These are phyloP conservation scores for Fusarium ramigenum DNA, from an alignment of 2,329 filamentous ascomycete genomes.

Conservation along the genomic window DNA sequence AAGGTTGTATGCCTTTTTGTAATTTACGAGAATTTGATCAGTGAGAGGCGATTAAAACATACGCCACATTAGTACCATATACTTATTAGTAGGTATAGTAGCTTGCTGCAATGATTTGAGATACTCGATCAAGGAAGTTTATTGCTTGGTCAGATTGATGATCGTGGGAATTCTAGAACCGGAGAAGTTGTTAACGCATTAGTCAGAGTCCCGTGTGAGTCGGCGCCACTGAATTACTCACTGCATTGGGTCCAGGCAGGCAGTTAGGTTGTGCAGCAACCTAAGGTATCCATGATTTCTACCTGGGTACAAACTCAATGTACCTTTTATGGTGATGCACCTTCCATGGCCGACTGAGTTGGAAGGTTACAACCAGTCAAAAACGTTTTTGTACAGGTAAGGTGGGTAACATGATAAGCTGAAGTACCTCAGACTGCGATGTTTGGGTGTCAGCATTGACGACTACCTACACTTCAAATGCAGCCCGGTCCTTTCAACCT, in stretches of 20 bases:
- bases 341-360: neutral
- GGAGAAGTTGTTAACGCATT: conserved; percentile 19
- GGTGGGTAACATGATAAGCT: neutral
- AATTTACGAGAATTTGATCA: neutral
- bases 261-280: neutral
- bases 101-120: conserved; percentile 27
- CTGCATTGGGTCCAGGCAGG: neutral
- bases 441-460: neutral
- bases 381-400: neutral
- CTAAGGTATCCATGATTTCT: neutral
- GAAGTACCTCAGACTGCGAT: neutral
- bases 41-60: neutral
- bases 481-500: neutral
- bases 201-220: conserved; percentile 20
- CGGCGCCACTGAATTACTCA: neutral
- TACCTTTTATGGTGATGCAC: neutral
- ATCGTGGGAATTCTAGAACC: conserved; percentile 27
- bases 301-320: neutral
- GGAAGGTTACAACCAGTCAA: neutral
- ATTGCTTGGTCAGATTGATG: conserved; percentile 9
- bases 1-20: neutral
- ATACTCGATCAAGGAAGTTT: conserved; percentile 1
- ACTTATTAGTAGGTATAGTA: neutral
- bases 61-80: neutral
- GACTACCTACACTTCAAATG: neutral